These are phyloP conservation scores for Populus tremula DNA, from an alignment of 345 rosid genomes.

Conservation along the genomic window DNA sequence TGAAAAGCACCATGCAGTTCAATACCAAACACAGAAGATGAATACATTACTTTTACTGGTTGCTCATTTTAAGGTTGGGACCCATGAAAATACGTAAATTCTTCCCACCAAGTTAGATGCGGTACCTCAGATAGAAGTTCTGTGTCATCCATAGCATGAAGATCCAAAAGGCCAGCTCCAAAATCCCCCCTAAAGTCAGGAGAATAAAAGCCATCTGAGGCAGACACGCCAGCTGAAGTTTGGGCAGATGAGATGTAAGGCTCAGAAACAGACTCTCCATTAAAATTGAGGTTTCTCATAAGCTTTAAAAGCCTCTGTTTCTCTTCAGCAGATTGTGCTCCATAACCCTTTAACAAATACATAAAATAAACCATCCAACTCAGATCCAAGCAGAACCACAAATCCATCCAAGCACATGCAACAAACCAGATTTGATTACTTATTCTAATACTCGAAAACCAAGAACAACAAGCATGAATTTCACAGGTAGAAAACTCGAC, in stretches of 20 bases:
- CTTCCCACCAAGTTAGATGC: not conserved
- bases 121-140: conserved; percentile 93
- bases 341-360: conserved; percentile 64
- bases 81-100: not conserved
- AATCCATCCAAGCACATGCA: not conserved
- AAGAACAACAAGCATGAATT: no score
- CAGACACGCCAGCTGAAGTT: conserved; percentile 50
- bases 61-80: not conserved
- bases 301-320: conserved; percentile 91
- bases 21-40: not conserved
- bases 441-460: not conserved
- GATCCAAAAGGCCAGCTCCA: conserved; percentile 98
- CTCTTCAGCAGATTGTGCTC: conserved; percentile 96
- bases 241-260: conserved; percentile 64
- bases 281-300: conserved; percentile 93
- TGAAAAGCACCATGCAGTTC: no score
- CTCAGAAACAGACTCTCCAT: conserved; percentile 88
- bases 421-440: not conserved
- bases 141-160: conserved; percentile 97
- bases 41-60: not conserved
- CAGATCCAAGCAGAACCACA: not conserved
- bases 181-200: conserved; percentile 94
- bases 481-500: no score
- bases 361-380: conserved; percentile 18
- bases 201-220: conserved; percentile 81